These are phyloP conservation scores for Condylostoma magnum DNA, from an alignment of 169 alveolate species.

Conservation along the genomic window DNA sequence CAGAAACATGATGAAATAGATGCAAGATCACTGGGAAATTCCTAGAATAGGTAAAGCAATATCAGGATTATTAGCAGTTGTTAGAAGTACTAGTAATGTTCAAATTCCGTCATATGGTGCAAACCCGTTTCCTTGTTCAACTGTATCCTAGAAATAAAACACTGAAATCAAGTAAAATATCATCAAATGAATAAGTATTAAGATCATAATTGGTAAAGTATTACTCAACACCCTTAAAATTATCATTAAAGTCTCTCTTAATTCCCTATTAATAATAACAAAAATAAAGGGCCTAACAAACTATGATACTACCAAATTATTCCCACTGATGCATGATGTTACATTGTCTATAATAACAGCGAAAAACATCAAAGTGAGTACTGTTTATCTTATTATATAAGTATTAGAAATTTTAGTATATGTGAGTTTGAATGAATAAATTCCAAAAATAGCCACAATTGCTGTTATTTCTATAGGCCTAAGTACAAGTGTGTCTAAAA, in stretches of 20 bases:
- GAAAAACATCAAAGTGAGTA: background rate
- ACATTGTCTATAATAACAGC: background rate
- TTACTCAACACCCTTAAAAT: background rate
- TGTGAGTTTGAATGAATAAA: background rate
- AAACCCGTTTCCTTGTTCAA: slow-evolving; percentile 36
- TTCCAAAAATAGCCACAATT: background rate
- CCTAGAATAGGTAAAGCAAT: slow-evolving; percentile 50
- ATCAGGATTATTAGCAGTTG: slow-evolving; percentile 57
- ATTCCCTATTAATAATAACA: background rate
- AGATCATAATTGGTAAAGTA: slow-evolving; percentile 8
- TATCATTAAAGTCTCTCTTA: background rate
- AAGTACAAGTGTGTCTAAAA: background rate
- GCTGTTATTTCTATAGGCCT: background rate
- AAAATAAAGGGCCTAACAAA: background rate
- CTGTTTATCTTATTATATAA: background rate
- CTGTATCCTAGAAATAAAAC: slow-evolving; percentile 31
- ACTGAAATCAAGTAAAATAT: slow-evolving; percentile 35
- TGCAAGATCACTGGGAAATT: background rate
- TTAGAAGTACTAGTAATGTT: slow-evolving; percentile 39
- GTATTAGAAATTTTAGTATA: background rate
- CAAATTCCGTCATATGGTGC: slow-evolving; percentile 20
- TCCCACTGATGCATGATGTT: background rate
- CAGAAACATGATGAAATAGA: slow-evolving; percentile 36
- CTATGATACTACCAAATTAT: background rate
- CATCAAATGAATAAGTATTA: slow-evolving; percentile 8